Evolutionary conservation across 2,329 filamentous ascomycete species (phyloP).

Genomic region (Clonostachys sp.): DNA sequence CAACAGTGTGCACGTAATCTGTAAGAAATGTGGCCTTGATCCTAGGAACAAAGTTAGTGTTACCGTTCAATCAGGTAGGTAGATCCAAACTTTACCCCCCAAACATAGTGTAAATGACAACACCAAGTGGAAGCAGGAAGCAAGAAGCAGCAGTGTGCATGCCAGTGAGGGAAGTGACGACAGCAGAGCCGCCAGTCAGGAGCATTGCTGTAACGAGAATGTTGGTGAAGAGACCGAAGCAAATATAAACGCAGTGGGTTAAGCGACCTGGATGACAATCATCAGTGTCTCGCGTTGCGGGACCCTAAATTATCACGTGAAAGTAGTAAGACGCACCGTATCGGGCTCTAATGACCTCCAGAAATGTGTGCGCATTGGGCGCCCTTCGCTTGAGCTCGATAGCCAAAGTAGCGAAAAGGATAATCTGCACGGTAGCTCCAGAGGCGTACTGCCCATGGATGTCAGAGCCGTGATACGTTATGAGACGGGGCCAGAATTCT

Average conservation of each 20-base stretch:
- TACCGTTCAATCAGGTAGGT: too few relatives aligned
- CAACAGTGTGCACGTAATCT: conserved; percentile 74
- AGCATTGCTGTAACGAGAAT: conserved; percentile 82
- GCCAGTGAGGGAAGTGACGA: conserved; percentile 31
- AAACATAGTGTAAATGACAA: conserved; percentile 69
- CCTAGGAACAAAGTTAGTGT: conserved; percentile 27
- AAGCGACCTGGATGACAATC: too few relatives aligned
- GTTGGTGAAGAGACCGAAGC: conserved; percentile 75
- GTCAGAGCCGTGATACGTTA: too few relatives aligned
- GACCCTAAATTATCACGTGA: conserved; percentile 26
- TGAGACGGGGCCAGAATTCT: too few relatives aligned
- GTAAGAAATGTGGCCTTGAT: conserved; percentile 81
- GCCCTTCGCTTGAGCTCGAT: conserved; percentile 79
- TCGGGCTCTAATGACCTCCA: conserved; percentile 72
- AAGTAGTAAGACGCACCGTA: conserved; percentile 65
- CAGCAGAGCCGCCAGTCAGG: conserved; percentile 64
- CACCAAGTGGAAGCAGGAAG: conserved; percentile 74
- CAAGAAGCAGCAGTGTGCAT: conserved; percentile 64
- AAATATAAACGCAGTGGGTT: conserved; percentile 45
- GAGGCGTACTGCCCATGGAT: conserved; percentile 34
- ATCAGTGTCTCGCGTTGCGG: too few relatives aligned
- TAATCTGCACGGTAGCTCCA: conserved; percentile 71
- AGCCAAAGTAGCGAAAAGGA: conserved; percentile 78
- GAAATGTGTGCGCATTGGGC: conserved; percentile 74
- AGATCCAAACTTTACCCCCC: conserved; percentile 17